Percentiles rank a stretch among this genome's conserved stretches.
These are phyloP conservation scores for Aspergillus proliferans DNA, from an alignment of 2,329 filamentous ascomycete species.

Conservation along the genomic window DNA sequence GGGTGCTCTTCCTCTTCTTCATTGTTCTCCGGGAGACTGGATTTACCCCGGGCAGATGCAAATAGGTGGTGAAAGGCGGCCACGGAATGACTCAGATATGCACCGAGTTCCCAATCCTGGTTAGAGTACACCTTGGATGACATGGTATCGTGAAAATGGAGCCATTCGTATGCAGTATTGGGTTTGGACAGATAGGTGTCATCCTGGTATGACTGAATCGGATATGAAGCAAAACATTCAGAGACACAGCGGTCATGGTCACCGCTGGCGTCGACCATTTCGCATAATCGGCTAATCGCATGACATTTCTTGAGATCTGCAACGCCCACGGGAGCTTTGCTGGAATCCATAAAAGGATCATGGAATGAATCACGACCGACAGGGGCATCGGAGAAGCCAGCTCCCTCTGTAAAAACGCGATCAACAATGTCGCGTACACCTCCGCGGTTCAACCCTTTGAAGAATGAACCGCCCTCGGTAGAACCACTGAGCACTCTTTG, in stretches of 20 bases:
- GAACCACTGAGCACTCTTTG: constrained; percentile 49
- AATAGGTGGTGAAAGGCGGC: constrained; percentile 91
- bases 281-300: constrained; percentile 52
- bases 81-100: constrained; percentile 79
- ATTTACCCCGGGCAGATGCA: constrained; percentile 58
- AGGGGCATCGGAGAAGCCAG: constrained; percentile 49
- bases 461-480: constrained; percentile 47
- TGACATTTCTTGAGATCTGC: constrained; percentile 55
- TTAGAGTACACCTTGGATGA: constrained; percentile 71
- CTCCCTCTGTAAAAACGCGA: constrained; percentile 59
- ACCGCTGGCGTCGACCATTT: constrained; percentile 58
- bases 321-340: constrained; percentile 45
- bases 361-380: constrained; percentile 32
- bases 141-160: constrained; percentile 83
- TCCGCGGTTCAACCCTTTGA: constrained; percentile 56
- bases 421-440: constrained; percentile 61
- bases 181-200: constrained; percentile 88
- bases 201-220: constrained; percentile 83
- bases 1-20: constrained; percentile 55
- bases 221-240: constrained; percentile 80
- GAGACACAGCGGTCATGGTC: constrained; percentile 57
- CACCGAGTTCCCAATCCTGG: constrained; percentile 87
- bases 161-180: constrained; percentile 81
- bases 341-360: constrained; percentile 25
- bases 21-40: constrained; percentile 41